These are phyloP conservation scores for Paramyrothecium roridum DNA, from an alignment of 2,329 filamentous ascomycete genomes.

Conservation along the genomic window DNA sequence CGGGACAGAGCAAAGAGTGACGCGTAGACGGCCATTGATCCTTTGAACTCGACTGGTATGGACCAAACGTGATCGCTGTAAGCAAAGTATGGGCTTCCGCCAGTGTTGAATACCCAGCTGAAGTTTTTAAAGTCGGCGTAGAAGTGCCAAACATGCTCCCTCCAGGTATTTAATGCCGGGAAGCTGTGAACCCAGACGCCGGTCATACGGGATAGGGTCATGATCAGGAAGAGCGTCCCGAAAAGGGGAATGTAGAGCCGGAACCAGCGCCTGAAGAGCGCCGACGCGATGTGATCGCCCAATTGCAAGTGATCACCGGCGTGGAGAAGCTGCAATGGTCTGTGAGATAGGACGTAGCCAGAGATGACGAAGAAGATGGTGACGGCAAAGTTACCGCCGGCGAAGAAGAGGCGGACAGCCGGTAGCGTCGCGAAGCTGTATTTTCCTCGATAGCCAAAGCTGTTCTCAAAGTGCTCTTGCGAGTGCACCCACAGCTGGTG, in stretches of 20 bases:
- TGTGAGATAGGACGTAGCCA: slow-evolving; percentile 53
- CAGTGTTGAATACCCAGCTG: slow-evolving; percentile 61
- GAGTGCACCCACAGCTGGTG: slow-evolving; percentile 56
- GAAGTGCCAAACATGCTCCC: slow-evolving; percentile 47
- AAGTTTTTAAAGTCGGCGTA: slow-evolving; percentile 64
- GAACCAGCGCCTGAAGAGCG: slow-evolving; percentile 47
- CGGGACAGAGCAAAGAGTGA: slow-evolving; percentile 54
- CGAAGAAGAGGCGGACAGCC: slow-evolving; percentile 56
- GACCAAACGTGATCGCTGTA: slow-evolving; percentile 61
- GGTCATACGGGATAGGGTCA: slow-evolving; percentile 49
- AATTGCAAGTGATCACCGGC: slow-evolving; percentile 37
- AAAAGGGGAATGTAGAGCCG: slow-evolving; percentile 51
- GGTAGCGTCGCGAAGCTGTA: slow-evolving; percentile 52
- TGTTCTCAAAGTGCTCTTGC: slow-evolving; percentile 45
- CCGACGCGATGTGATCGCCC: slow-evolving; percentile 40
- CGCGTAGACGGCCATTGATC: slow-evolving; percentile 62
- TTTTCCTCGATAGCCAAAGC: slow-evolving; percentile 46
- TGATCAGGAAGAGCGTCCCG: slow-evolving; percentile 48
- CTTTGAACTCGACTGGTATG: slow-evolving; percentile 61
- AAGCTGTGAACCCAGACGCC: slow-evolving; percentile 39
- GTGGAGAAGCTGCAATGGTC: slow-evolving; percentile 43
- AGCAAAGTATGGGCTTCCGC: slow-evolving; percentile 47
- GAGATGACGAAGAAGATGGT: slow-evolving; percentile 56
- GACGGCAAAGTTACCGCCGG: slow-evolving; percentile 59
- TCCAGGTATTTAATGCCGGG: slow-evolving; percentile 34